Base-by-base conservation (phyloP, 306 rosid species). In the Sindora glabra region DNA sequence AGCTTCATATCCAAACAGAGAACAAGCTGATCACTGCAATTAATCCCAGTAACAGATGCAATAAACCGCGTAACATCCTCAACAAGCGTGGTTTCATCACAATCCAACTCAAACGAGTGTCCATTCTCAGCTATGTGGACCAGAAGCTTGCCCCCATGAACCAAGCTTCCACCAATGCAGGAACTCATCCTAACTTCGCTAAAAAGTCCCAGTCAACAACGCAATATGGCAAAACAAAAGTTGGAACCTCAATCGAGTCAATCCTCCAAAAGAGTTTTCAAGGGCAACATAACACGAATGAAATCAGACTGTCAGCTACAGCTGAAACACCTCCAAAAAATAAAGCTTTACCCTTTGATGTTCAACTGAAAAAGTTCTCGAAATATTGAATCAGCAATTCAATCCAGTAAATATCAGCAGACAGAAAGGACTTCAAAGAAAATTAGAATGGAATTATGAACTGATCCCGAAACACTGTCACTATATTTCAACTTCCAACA, bases 41-140 rank as follows among this genome's bases (percentile, higher is more conserved):
- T 56, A 64, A 94, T 79, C 55, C 80, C 74, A 0, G 89, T 64
- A 39, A 19, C 81, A 4, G 86, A 64, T 49, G 86, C 87, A 46
- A 94, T 81, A 38, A 6, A 72, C 62, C 70, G 42, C 99, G 86
- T 94, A 36, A 94, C 84, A 2, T 44, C 85, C 67, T 84, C 97
- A 33, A 94, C 99, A 3, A 67, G 79, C 17, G 77, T 84, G 47
- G 72, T 75, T 16, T 79, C 99, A 17, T 80, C 73, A 19, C 97
- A 94, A 19, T 68, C 77, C 15, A 86, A 77, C 81, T 84, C 90
- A 56, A 76, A 82, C 0, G 97, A 78, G 64, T 70, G 90, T 15
- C 99, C 99, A 77, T 89, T 94, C 69, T 84, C 97, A 37, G 99
- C 96, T 73, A 89, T 76, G 76, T 79, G 95, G 74, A 94, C 89